These are phyloP conservation scores for Dendrocalamus sinicus DNA, from an alignment of 176 grass and related monocot genomes.

Conservation along the genomic window DNA sequence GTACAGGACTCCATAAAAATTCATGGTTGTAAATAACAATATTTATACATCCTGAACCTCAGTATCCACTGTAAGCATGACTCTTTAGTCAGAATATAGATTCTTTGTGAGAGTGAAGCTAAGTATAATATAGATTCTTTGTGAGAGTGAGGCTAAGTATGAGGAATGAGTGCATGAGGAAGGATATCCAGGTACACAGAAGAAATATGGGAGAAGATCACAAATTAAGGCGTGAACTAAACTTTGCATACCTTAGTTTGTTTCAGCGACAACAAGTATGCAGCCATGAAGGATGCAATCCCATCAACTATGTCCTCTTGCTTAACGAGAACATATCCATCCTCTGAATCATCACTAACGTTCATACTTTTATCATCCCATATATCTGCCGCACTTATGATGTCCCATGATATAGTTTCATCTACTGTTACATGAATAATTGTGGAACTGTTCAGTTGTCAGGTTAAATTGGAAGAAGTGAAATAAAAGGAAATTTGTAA, in stretches of 20 bases:
- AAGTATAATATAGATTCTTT: neutral
- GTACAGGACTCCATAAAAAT: neutral
- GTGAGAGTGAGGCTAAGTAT: neutral
- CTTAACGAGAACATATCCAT: constrained; percentile 87
- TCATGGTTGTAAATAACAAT: neutral
- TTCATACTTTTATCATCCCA: constrained; percentile 73
- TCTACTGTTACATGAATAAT: constrained; percentile 58
- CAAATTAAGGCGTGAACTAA: constrained; percentile 2
- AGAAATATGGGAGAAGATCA: neutral
- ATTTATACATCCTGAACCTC: neutral
- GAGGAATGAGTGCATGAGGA: neutral
- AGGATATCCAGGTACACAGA: neutral
- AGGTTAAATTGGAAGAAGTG: constrained; percentile 3
- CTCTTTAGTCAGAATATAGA: neutral
- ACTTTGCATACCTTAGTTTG: constrained; percentile 77
- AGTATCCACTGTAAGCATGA: constrained; percentile 12
- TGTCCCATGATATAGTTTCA: constrained; percentile 82
- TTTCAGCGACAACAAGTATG: constrained; percentile 85
- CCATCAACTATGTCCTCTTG: constrained; percentile 99
- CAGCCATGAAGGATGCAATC: constrained; percentile 92
- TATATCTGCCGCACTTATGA: constrained; percentile 68
- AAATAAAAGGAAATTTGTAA: neutral
- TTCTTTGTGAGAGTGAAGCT: neutral
- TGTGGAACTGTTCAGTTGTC: constrained; percentile 41
- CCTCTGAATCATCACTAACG: constrained; percentile 71